These are phyloP conservation scores for Calonectria henricotiae DNA, from an alignment of 2,329 filamentous ascomycete genomes.

Conservation along the genomic window DNA sequence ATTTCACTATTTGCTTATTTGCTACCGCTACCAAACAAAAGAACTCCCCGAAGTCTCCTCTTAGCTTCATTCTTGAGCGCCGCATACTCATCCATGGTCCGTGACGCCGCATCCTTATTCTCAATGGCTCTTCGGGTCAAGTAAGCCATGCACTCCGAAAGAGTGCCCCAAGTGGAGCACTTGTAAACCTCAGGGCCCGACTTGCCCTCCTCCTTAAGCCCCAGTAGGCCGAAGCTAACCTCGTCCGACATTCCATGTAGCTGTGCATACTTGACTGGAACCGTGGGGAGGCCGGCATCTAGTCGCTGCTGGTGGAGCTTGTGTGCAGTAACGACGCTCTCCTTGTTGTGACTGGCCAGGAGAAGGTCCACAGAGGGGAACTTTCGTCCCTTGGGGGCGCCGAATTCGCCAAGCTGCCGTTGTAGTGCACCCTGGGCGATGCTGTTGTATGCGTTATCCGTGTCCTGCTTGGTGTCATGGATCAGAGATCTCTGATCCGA, in stretches of 20 bases:
- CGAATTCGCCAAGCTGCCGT: slow-evolving; percentile 62
- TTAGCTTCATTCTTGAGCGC: slow-evolving; percentile 54
- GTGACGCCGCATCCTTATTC: slow-evolving; percentile 59
- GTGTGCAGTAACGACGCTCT: slow-evolving; percentile 61
- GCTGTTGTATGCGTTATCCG: slow-evolving; percentile 68
- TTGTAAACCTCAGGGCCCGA: slow-evolving; percentile 58
- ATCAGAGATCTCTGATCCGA: slow-evolving; percentile 68
- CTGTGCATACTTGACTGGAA: slow-evolving; percentile 66
- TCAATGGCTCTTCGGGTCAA: slow-evolving; percentile 59
- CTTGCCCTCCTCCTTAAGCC: slow-evolving; percentile 52
- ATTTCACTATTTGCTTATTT: slow-evolving; percentile 8
- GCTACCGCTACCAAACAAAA: slow-evolving; percentile 22
- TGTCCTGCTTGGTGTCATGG: slow-evolving; percentile 69
- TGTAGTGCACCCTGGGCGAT: slow-evolving; percentile 65
- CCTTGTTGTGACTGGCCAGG: slow-evolving; percentile 70
- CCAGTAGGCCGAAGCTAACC: slow-evolving; percentile 67
- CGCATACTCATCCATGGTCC: slow-evolving; percentile 54
- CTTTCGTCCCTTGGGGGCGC: slow-evolving; percentile 48
- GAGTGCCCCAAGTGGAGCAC: slow-evolving; percentile 60
- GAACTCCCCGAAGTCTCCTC: slow-evolving; percentile 54
- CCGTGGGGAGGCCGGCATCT: slow-evolving; percentile 54
- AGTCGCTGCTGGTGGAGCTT: slow-evolving; percentile 63
- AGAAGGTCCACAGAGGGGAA: slow-evolving; percentile 68
- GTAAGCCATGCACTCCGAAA: slow-evolving; percentile 61
- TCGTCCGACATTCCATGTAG: slow-evolving; percentile 74